Evolutionary conservation across 2,329 filamentous ascomycete genomes (phyloP).

Genomic region (Cladosporium sphaerospermum): DNA sequence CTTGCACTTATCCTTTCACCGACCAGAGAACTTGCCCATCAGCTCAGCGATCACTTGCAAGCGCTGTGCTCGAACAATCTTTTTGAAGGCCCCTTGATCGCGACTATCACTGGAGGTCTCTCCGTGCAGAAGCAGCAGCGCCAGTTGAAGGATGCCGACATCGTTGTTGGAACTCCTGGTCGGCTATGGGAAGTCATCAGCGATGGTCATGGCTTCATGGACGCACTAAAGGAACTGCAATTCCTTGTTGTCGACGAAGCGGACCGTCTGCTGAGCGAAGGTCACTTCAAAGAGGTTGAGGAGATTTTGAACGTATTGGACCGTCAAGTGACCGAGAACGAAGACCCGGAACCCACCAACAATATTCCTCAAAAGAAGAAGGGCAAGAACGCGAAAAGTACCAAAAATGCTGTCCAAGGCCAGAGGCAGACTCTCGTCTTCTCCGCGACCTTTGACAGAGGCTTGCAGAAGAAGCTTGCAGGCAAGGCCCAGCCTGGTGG

Average conservation of each 20-base stretch:
- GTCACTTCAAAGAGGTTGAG: conserved; percentile 90
- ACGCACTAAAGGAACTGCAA: conserved; percentile 63
- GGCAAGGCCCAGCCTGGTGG: conserved; percentile 59
- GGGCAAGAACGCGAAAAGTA: conserved; percentile 5
- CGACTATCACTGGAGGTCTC: conserved; percentile 83
- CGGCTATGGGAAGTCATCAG: conserved; percentile 91
- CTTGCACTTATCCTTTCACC: conserved; percentile 80
- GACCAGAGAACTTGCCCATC: conserved; percentile 88
- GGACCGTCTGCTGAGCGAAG: conserved; percentile 82
- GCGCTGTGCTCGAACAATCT: conserved; percentile 63
- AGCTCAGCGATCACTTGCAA: conserved; percentile 76
- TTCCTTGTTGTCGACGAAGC: conserved; percentile 93
- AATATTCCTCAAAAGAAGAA: conserved; percentile 5
- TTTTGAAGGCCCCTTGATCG: conserved; percentile 57
- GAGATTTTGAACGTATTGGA: conserved; percentile 81
- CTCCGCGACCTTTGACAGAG: conserved; percentile 91
- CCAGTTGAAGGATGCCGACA: conserved; percentile 74
- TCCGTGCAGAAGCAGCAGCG: conserved; percentile 94
- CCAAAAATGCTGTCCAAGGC: not conserved
- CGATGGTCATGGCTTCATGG: conserved; percentile 62
- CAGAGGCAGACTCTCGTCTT: conserved; percentile 86
- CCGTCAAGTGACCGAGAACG: conserved; percentile 35
- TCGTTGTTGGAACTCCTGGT: conserved; percentile 80
- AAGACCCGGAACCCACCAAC: conserved; percentile 5
- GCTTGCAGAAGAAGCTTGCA: conserved; percentile 81